Conservation (phyloP, 257 asterid species). For the Perilla frutescens region DNA sequence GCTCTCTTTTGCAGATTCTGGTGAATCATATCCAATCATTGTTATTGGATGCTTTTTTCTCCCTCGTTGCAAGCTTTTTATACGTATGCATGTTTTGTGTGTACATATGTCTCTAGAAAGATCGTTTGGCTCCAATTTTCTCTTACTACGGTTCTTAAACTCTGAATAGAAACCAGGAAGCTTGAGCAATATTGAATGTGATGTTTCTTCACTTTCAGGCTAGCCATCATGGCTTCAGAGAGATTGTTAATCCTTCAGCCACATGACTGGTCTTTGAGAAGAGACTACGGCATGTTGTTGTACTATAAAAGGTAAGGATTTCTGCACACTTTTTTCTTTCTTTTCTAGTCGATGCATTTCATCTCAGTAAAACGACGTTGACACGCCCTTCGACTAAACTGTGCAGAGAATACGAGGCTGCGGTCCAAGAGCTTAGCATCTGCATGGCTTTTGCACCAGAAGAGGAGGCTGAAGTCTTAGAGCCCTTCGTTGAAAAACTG, state of each 20-base stretch:
- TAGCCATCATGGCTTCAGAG: slow-evolving; percentile 91
- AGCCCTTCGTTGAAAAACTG: slow-evolving; percentile 80
- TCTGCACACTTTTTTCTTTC: not conserved
- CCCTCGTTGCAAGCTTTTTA: too few relatives aligned
- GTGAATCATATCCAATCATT: too few relatives aligned
- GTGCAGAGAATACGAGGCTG: slow-evolving; percentile 80
- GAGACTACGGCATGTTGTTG: slow-evolving; percentile 94
- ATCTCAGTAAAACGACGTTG: not conserved
- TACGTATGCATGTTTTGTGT: too few relatives aligned
- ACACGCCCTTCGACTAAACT: not conserved
- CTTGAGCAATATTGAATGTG: not conserved
- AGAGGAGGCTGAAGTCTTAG: slow-evolving; percentile 75
- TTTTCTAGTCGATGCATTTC: not conserved
- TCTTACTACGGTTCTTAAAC: too few relatives aligned
- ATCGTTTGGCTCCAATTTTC: too few relatives aligned
- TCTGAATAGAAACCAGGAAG: too few relatives aligned
- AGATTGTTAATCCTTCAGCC: slow-evolving; percentile 90
- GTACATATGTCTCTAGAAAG: too few relatives aligned
- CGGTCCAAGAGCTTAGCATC: slow-evolving; percentile 95
- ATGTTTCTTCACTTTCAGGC: slow-evolving; percentile 55
- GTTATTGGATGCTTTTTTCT: too few relatives aligned
- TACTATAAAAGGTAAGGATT: slow-evolving; percentile 69
- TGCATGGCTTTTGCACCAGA: slow-evolving; percentile 98
- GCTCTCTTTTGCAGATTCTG: too few relatives aligned
- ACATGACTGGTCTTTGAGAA: slow-evolving; percentile 81